Base-by-base conservation (phyloP, 2,329 filamentous ascomycete genomes). In the Neofusicoccum parvum region DNA sequence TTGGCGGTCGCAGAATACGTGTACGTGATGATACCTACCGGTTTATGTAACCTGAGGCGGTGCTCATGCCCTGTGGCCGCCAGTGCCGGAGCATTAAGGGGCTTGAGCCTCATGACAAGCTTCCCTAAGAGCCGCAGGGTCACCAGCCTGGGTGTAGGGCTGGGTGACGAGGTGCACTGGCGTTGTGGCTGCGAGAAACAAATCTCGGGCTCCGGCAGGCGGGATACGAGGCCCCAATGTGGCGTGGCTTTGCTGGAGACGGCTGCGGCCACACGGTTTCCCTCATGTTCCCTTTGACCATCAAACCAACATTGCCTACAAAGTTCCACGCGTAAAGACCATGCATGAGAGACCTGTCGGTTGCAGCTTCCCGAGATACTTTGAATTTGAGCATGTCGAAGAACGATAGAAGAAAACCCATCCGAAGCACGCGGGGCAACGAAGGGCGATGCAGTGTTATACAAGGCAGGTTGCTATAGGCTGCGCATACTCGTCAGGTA, bases 1-100 rank as follows among this genome's bases (percentile, higher is more conserved):
- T 60, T 48, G 56, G 56, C 56, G n/a, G 56, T 60, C 12, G 27
- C 27, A 60, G 56, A 60, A 60, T 60, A 60, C 56, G 56, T 59
- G 54, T 60, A 60, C 56, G 56, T 59, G 54, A 59, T 59, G 39
- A 59, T 59, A 36, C 54, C 54, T 59, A 36, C 54, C 54, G 23
- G 7, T 48, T 58, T 60, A 36, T 60, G 56, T 60, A 60, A 60
- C 56, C 43, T 37, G 56, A 48, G 27, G 41, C 56, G 56, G 56
- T 60, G 56, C 56, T n/a, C 43, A 45, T 17, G 43, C 43, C 43
- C 14, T 20, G 9, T 9, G 43, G 27, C 14, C 32, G 41, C 17
- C 15, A 27, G 23, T 37, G 41, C 27, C 39, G 43, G 56, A 48
- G 43, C 56, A 37, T 60, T 37, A 60, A 48, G 41, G 56, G 56